Conservation (phyloP, 495 filamentous ascomycete genomes). For the Lindgomyces ingoldianus region DNA sequence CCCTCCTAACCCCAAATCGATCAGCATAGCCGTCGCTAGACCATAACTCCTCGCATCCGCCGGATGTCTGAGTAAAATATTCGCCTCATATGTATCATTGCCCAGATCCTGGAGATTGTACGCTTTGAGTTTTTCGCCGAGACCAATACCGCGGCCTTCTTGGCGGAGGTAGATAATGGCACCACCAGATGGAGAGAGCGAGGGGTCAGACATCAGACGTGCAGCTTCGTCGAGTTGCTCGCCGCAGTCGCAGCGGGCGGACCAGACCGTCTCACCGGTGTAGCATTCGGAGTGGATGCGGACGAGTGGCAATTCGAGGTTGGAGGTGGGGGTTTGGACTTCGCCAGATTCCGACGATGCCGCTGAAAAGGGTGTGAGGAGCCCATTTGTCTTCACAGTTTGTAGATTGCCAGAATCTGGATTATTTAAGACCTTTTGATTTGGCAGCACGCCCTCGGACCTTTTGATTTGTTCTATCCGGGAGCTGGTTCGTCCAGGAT, state of each 20-base stretch:
- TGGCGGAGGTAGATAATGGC: constrained; percentile 95
- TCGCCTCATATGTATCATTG: constrained; percentile 93
- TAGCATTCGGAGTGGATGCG: constrained; percentile 98
- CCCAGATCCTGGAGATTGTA: constrained; percentile 97
- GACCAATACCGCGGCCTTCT: constrained; percentile 92
- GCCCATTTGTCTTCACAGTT: neutral
- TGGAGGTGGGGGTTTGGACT: neutral
- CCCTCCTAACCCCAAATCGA: constrained; percentile 73
- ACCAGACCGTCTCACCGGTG: constrained; percentile 97
- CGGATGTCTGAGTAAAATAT: constrained; percentile 85
- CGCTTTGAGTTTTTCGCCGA: constrained; percentile 94
- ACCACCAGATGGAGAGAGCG: constrained; percentile 65
- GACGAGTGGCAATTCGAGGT: constrained; percentile 63
- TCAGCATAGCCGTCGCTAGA: constrained; percentile 87
- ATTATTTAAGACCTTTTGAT: neutral
- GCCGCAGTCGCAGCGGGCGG: constrained; percentile 93
- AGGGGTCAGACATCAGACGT: constrained; percentile 81
- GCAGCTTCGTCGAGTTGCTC: constrained; percentile 98
- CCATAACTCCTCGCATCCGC: constrained; percentile 95
- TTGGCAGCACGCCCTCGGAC: constrained; percentile 34
- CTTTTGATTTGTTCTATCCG: constrained; percentile 54
- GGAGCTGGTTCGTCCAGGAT: constrained; percentile 72
- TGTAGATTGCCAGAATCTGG: neutral
- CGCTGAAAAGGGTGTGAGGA: constrained; percentile 15
- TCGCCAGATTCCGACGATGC: constrained; percentile 22